phyloP scores from a whole-genome alignment of 2,329 filamentous ascomycete species.

The Hymenotorrendiella dingleyae region DNA sequence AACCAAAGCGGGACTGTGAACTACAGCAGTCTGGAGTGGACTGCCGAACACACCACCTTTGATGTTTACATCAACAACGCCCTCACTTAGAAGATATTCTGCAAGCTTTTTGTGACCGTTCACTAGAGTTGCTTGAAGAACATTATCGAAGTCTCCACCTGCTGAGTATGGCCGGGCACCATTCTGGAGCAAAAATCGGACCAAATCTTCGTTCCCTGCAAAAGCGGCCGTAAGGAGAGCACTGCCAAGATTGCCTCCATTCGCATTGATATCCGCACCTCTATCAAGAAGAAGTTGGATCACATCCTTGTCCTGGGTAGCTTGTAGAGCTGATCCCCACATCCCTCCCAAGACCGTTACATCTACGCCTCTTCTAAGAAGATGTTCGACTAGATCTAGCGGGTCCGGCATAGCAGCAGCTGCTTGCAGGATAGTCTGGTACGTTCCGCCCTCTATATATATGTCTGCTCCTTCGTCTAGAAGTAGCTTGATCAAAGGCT shows the following conservation, averaged over 20 bases:
- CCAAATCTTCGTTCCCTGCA: neutral
- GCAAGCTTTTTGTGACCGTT: conserved; percentile 1
- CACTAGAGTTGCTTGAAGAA: conserved; percentile 4
- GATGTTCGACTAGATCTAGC: too few species aligned
- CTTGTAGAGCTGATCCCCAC: neutral
- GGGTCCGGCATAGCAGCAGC: too few species aligned
- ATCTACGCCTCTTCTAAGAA: too few species aligned
- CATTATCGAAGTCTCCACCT: neutral
- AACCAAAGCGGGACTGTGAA: neutral
- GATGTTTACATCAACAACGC: conserved; percentile 11
- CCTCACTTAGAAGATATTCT: conserved; percentile 5
- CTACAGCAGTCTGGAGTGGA: conserved; percentile 10
- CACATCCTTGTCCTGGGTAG: neutral
- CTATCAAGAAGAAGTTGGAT: conserved; percentile 5
- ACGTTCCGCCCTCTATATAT: neutral
- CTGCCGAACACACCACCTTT: conserved; percentile 7
- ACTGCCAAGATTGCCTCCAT: neutral
- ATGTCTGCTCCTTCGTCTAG: conserved; percentile 4
- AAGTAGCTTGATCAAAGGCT: conserved; percentile 5
- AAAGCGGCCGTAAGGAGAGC: conserved; percentile 1
- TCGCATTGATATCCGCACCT: conserved; percentile 2
- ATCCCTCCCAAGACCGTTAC: too few species aligned
- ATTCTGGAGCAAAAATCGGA: conserved; percentile 3
- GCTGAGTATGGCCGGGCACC: conserved; percentile 4
- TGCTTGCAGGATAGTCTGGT: neutral